Percentiles rank a stretch among this genome's conserved stretches.
These are phyloP conservation scores for Basidioascus undulatus DNA, from an alignment of 768 basidiomycete species.

Conservation along the genomic window DNA sequence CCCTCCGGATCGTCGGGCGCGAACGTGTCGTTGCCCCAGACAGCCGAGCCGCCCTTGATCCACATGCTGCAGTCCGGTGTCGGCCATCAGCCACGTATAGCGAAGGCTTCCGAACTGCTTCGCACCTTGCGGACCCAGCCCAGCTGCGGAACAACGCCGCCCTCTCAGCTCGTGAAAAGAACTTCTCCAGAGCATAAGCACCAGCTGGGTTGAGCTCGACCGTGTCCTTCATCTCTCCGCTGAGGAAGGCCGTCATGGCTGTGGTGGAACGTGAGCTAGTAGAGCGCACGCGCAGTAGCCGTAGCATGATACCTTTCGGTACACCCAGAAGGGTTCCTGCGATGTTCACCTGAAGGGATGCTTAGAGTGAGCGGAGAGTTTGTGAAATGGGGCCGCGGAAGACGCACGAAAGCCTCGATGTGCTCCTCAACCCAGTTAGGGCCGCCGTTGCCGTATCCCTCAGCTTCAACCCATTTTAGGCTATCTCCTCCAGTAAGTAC, in stretches of 20 bases:
- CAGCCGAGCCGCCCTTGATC: conserved; percentile 11
- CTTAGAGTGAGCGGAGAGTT: no score
- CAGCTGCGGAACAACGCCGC: conserved; percentile 77
- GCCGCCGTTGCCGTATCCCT: conserved; percentile 55
- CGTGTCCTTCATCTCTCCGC: conserved; percentile 88
- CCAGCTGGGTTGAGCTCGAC: conserved; percentile 64
- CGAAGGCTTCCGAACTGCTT: no score
- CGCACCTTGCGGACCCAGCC: conserved; percentile 60
- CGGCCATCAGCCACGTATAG: neutral
- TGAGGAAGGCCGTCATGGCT: conserved; percentile 82
- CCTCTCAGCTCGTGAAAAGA: conserved; percentile 75
- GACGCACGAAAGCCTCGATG: conserved; percentile 38
- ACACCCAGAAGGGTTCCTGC: conserved; percentile 56
- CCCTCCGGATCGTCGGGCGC: conserved; percentile 55
- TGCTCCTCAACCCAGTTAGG: conserved; percentile 81
- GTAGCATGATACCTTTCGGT: no score
- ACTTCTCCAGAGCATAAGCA: conserved; percentile 30
- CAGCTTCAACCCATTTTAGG: conserved; percentile 91
- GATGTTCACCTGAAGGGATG: no score
- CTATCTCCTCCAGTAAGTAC: conserved; percentile 20
- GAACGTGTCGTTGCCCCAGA: conserved; percentile 47
- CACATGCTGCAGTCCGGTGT: conserved; percentile 7
- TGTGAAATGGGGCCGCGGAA: neutral
- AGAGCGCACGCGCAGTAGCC: no score
- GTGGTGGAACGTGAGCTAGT: conserved; percentile 30